Evolutionary conservation across 169 alveolate genomes (phyloP).

Genomic region (Hepatocystis sp.): DNA sequence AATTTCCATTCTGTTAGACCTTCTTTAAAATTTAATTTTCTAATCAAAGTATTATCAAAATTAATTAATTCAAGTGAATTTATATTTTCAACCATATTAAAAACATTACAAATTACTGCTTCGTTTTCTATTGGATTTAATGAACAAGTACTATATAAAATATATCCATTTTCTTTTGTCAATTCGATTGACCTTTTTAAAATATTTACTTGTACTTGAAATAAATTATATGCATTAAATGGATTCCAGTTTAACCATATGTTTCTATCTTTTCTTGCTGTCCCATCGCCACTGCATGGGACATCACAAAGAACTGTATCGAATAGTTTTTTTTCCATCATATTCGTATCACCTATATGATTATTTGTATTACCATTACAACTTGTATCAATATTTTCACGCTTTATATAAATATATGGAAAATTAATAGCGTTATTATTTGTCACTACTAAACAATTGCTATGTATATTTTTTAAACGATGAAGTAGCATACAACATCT

Average conservation of each 20-base stretch:
- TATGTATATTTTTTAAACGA: constrained; percentile 72
- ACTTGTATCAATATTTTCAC: background rate
- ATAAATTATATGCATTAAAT: constrained; percentile 93
- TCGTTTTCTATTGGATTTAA: constrained; percentile 98
- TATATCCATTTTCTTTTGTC: constrained; percentile 80
- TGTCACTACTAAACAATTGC: constrained; percentile 70
- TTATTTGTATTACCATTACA: background rate
- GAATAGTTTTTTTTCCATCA: constrained; percentile 81
- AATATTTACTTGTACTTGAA: constrained; percentile 91
- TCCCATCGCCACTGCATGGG: constrained; percentile 99
- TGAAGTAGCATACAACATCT: constrained; percentile 77
- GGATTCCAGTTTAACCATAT: constrained; percentile 96
- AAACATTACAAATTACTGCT: constrained; percentile 88
- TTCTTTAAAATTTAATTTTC: constrained; percentile 79
- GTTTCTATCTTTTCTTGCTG: constrained; percentile 94
- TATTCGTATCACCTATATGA: background rate
- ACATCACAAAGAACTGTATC: constrained; percentile 95
- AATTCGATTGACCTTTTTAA: constrained; percentile 90
- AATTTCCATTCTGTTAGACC: constrained; percentile 87
- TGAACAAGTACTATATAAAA: constrained; percentile 97
- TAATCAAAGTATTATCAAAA: constrained; percentile 84
- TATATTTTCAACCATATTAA: constrained; percentile 85
- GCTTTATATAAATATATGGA: constrained; percentile 58
- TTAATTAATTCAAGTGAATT: constrained; percentile 85
- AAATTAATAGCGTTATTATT: constrained; percentile 64